These are phyloP conservation scores for Verticillium nubilum DNA, from an alignment of 2,329 filamentous ascomycete species.

Conservation along the genomic window DNA sequence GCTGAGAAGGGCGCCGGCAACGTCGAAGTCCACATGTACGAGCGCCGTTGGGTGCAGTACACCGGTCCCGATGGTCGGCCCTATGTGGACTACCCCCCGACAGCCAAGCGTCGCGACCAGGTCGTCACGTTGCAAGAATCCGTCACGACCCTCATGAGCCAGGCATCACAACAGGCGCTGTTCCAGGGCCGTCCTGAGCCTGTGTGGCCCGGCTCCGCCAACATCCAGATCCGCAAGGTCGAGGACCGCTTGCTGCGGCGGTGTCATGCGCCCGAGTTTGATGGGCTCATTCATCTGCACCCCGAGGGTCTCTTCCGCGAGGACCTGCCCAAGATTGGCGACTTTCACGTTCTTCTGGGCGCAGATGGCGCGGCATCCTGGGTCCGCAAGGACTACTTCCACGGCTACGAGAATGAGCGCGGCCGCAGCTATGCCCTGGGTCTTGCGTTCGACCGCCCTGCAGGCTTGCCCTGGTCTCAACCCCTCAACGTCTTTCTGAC, in stretches of 20 bases:
- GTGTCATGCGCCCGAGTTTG: slow-evolving; percentile 24
- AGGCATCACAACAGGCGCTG: slow-evolving; percentile 20
- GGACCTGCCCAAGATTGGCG: slow-evolving; percentile 21
- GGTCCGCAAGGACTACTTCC: slow-evolving; percentile 26
- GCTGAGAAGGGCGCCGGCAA: slow-evolving; percentile 24
- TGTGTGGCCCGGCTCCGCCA: slow-evolving; percentile 29
- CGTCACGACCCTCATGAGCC: slow-evolving; percentile 23
- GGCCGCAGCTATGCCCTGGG: slow-evolving; percentile 28
- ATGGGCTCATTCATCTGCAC: slow-evolving; percentile 24
- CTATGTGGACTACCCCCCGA: slow-evolving; percentile 23
- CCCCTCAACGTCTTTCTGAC: slow-evolving; percentile 30
- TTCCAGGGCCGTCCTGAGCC: slow-evolving; percentile 25
- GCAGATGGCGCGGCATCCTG: slow-evolving; percentile 29
- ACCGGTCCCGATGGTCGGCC: slow-evolving; percentile 10
- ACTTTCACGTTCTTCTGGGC: slow-evolving; percentile 29
- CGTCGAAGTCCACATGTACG: slow-evolving; percentile 28
- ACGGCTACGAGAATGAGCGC: slow-evolving; percentile 26
- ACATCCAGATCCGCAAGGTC: slow-evolving; percentile 32
- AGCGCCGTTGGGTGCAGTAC: slow-evolving; percentile 23
- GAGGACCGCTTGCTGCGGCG: slow-evolving; percentile 27
- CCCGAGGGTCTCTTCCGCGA: slow-evolving; percentile 22
- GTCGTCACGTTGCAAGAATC: slow-evolving; percentile 29
- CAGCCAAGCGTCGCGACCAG: slow-evolving; percentile 24
- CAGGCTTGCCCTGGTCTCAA: slow-evolving; percentile 26
- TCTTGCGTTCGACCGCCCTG: slow-evolving; percentile 24